phyloP scores from a whole-genome alignment of 257 asterid species.

The Cordia subcordata region DNA sequence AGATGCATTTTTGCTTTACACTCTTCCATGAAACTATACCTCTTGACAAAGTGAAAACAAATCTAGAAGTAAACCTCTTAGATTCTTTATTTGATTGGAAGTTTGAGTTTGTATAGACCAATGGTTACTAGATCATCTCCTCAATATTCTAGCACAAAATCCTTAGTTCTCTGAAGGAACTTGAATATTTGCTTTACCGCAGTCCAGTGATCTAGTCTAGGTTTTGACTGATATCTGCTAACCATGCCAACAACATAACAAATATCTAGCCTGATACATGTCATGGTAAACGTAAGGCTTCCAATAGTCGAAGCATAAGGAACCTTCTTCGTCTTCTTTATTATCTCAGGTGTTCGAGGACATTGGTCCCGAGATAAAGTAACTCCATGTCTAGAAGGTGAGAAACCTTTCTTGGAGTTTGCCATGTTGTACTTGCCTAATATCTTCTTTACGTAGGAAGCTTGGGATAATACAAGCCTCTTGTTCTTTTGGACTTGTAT shows the following conservation, averaged over 20 bases:
- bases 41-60: background rate
- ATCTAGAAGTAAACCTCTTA: background rate
- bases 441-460: background rate
- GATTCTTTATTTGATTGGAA: background rate
- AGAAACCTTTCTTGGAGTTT: background rate
- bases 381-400: background rate
- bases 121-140: no score
- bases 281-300: background rate
- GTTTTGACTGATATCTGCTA: background rate
- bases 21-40: no score
- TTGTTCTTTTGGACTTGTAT: no score
- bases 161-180: background rate
- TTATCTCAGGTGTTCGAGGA: background rate
- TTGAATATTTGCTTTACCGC: background rate
- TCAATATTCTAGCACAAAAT: background rate
- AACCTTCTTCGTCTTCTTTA: background rate
- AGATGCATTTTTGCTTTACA: no score
- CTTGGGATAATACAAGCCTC: background rate
- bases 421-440: background rate
- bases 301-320: conserved; percentile 9
- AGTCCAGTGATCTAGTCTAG: background rate
- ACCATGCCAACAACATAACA: background rate
- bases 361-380: background rate
- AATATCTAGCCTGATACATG: background rate
- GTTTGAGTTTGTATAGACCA: background rate